Percentiles rank a stretch among this genome's conserved stretches.
phyloP scores from a whole-genome alignment of 1,284 basidiomycete genomes.

The Cryptococcus neoformans region DNA sequence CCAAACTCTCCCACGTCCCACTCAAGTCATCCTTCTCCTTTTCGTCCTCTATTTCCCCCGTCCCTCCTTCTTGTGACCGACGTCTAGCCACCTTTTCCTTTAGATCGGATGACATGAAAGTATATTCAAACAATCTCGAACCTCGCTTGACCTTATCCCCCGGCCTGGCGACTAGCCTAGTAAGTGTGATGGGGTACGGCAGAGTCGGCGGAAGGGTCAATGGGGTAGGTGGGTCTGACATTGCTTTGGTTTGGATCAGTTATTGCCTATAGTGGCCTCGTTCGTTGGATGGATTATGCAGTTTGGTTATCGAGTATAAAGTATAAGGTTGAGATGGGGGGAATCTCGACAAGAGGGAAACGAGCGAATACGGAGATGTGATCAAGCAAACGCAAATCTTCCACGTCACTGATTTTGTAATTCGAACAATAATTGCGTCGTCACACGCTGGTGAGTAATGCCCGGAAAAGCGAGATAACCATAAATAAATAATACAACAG shows the following conservation, averaged over 20 bases:
- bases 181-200: constrained; percentile 74
- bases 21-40: constrained; percentile 19
- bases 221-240: constrained; percentile 40
- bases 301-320: too few relatives aligned
- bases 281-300: too few relatives aligned
- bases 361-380: too few relatives aligned
- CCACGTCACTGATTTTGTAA: too few relatives aligned
- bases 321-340: too few relatives aligned
- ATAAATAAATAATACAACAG: too few relatives aligned
- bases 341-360: too few relatives aligned
- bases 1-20: constrained; percentile 79
- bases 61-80: constrained; percentile 2
- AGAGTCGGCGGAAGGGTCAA: constrained; percentile 61
- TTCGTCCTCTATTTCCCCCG: constrained; percentile 10
- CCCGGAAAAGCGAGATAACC: too few relatives aligned
- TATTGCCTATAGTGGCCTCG: too few relatives aligned
- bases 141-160: constrained; percentile 60
- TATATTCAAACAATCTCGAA: constrained; percentile 71
- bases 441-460: too few relatives aligned
- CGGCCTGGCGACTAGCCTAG: constrained; percentile 59
- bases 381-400: too few relatives aligned
- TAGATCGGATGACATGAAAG: constrained; percentile 53
- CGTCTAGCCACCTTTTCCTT: not conserved
- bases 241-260: not conserved
- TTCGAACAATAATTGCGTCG: too few relatives aligned